Percentiles rank a stretch among this genome's conserved stretches.
Conservation (phyloP, 805 yeast genomes). For the Blastobotrys robertii region DNA sequence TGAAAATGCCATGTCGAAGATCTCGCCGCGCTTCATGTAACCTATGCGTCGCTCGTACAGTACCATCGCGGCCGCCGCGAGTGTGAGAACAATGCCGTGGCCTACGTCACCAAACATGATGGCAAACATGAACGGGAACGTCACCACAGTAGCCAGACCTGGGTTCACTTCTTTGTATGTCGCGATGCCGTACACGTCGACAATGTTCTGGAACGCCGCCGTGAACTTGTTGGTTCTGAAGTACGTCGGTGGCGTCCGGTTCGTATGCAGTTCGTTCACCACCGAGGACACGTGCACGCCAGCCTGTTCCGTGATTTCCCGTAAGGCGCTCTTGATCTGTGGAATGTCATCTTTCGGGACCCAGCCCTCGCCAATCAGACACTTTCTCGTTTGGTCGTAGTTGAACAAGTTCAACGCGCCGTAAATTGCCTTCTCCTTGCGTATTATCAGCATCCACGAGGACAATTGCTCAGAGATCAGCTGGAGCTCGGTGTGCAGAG, state of each 20-base stretch:
- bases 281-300: slow-evolving; percentile 35
- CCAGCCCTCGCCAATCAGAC: slow-evolving; percentile 97
- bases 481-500: slow-evolving; percentile 66
- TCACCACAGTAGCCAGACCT: slow-evolving; percentile 85
- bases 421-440: slow-evolving; percentile 77
- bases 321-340: slow-evolving; percentile 49
- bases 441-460: slow-evolving; percentile 58
- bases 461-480: slow-evolving; percentile 67
- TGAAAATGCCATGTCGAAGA: slow-evolving; percentile 88
- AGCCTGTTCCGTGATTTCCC: slow-evolving; percentile 45
- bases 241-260: slow-evolving; percentile 85
- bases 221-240: slow-evolving; percentile 91
- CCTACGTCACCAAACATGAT: slow-evolving; percentile 99
- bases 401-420: slow-evolving; percentile 68
- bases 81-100: slow-evolving; percentile 75
- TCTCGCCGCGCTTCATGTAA: slow-evolving; percentile 70
- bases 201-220: slow-evolving; percentile 81
- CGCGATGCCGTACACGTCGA: slow-evolving; percentile 93
- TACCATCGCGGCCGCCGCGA: slow-evolving; percentile 64
- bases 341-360: slow-evolving; percentile 66
- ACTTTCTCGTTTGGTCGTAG: slow-evolving; percentile 69
- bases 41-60: slow-evolving; percentile 60
- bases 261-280: slow-evolving; percentile 55
- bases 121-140: slow-evolving; percentile 98
- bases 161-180: slow-evolving; percentile 93